These are phyloP conservation scores for Cutaneotrichosporon sp. DNA, from an alignment of 1,284 basidiomycete species.

Conservation along the genomic window DNA sequence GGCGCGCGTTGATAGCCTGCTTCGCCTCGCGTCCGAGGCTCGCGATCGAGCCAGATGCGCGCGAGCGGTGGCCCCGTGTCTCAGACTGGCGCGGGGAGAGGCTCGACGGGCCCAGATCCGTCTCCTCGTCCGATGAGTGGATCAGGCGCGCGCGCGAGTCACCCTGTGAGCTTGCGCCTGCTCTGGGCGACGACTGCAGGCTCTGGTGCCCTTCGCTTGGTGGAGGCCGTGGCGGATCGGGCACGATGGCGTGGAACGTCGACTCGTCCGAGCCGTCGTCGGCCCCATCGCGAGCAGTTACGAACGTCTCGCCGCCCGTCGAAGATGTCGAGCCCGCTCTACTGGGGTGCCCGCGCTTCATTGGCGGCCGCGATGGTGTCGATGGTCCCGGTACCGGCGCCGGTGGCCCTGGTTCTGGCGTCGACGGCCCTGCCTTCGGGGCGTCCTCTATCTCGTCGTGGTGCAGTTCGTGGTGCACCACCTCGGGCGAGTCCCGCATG, in stretches of 20 bases:
- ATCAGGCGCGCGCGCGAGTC: slow-evolving; percentile 11
- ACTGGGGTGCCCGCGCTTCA: background rate
- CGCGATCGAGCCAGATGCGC: background rate
- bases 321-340: slow-evolving; percentile 11
- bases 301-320: slow-evolving; percentile 36
- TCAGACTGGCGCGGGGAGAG: background rate
- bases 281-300: slow-evolving; percentile 33
- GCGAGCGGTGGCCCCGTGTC: background rate
- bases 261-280: background rate
- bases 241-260: slow-evolving; percentile 15
- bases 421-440: background rate
- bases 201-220: slow-evolving; percentile 10
- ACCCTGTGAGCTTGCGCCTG: background rate
- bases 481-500: background rate
- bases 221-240: background rate
- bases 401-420: background rate
- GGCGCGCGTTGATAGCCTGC: background rate
- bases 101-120: background rate
- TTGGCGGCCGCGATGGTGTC: background rate
- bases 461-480: background rate
- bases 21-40: too few species aligned
- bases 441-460: background rate
- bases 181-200: slow-evolving; percentile 3
- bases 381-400: too few species aligned
- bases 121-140: slow-evolving; percentile 19